These are phyloP conservation scores for Cladochytrium replicatum DNA, from an alignment of 192 early-diverging fungal genomes.

Conservation along the genomic window DNA sequence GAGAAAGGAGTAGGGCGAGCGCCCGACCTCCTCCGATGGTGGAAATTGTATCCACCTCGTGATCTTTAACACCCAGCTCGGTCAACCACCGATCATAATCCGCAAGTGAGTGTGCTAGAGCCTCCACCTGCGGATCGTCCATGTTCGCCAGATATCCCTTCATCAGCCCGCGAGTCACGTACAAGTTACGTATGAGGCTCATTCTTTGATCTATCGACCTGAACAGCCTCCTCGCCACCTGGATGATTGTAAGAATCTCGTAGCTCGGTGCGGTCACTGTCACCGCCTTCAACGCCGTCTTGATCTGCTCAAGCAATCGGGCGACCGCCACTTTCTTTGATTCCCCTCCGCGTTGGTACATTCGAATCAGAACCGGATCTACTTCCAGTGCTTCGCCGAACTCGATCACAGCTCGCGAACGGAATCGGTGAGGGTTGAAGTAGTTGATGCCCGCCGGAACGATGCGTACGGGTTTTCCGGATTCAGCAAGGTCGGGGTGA, in stretches of 20 bases:
- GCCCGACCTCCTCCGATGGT: neutral
- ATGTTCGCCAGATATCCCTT: neutral
- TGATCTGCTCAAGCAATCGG: neutral
- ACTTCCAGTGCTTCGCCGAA: neutral
- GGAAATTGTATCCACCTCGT: neutral
- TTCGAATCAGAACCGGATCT: neutral
- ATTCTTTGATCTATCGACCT: neutral
- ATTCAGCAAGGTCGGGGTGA: constrained; percentile 46
- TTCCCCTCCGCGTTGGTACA: neutral
- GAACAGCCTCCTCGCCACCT: neutral
- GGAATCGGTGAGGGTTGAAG: neutral
- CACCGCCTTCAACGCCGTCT: constrained; percentile 1
- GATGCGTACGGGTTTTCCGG: neutral
- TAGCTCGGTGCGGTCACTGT: neutral
- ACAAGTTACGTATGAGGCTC: neutral
- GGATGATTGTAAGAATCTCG: neutral
- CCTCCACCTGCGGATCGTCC: neutral
- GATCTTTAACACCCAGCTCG: neutral
- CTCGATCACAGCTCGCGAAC: neutral
- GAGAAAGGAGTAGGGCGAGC: neutral
- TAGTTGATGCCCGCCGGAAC: neutral
- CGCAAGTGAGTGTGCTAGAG: neutral
- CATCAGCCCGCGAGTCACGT: neutral
- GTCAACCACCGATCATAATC: neutral
- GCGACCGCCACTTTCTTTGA: neutral